phyloP scores from a whole-genome alignment of 1,139 yeast genomes.

The Pichia sp. region DNA sequence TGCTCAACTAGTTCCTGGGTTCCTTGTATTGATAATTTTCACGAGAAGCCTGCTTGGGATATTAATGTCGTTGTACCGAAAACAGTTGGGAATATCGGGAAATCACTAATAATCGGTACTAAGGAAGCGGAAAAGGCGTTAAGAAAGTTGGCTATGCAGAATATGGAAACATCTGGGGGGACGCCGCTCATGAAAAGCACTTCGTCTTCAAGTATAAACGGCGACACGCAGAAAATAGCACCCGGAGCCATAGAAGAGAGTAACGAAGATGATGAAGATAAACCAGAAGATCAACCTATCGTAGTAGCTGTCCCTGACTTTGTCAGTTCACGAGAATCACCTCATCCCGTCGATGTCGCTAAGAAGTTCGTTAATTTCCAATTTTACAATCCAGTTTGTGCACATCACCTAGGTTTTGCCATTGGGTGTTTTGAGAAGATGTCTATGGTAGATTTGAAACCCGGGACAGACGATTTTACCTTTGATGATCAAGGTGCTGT shows the following conservation, averaged over 20 bases:
- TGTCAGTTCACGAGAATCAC: conserved; percentile 41
- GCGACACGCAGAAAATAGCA: too few relatives aligned
- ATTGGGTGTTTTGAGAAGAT: conserved; percentile 76
- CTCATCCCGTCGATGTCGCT: conserved; percentile 55
- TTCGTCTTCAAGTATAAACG: too few relatives aligned
- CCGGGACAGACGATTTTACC: conserved; percentile 28
- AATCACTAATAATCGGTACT: conserved; percentile 27
- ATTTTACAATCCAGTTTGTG: conserved; percentile 78
- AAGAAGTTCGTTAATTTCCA: conserved; percentile 78
- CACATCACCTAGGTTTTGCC: conserved; percentile 97
- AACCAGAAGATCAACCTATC: conserved; percentile 25
- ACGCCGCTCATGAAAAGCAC: too few relatives aligned
- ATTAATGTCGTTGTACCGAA: conserved; percentile 77
- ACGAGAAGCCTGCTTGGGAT: conserved; percentile 93
- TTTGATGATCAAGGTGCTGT: conserved; percentile 26
- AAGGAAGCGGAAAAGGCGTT: conserved; percentile 26
- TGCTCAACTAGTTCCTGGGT: conserved; percentile 92
- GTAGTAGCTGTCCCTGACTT: conserved; percentile 75
- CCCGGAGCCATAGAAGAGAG: too few relatives aligned
- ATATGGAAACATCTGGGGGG: conserved; percentile 24
- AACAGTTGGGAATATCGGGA: conserved; percentile 65
- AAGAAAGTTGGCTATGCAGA: conserved; percentile 26
- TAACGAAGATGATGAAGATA: conserved; percentile 28
- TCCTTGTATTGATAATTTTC: conserved; percentile 86
- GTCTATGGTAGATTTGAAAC: conserved; percentile 37